Percentiles rank a stretch among this genome's conserved stretches.
Conservation (phyloP, 2,329 filamentous ascomycete genomes). For the Coniochaeta prunicola region DNA sequence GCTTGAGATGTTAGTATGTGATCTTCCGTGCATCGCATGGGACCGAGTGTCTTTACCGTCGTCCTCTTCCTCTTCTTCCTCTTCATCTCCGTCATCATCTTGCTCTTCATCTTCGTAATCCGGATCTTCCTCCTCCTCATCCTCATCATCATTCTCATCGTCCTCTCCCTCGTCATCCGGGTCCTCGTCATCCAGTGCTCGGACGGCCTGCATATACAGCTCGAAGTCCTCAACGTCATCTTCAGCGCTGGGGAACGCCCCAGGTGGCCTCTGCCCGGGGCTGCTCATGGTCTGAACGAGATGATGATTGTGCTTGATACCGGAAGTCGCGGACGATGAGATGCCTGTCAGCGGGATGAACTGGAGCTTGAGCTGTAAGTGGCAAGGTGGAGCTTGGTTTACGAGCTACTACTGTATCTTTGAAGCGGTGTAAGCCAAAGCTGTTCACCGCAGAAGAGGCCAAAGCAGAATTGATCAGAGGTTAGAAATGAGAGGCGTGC, state of each 20-base stretch:
- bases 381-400: not conserved
- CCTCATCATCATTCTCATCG: conserved; percentile 5
- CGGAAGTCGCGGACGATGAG: not conserved
- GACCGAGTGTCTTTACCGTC: not conserved
- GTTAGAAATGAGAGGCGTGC: not conserved
- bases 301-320: not conserved
- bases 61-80: conserved; percentile 19
- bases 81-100: conserved; percentile 15
- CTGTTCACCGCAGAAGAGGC: not conserved
- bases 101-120: conserved; percentile 18
- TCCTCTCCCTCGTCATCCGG: not conserved
- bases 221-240: not conserved
- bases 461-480: not conserved
- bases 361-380: not conserved
- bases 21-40: not conserved
- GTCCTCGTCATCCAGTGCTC: not conserved
- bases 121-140: conserved; percentile 10
- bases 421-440: not conserved
- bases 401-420: not conserved
- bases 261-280: not conserved
- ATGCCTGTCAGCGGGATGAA: not conserved
- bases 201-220: not conserved
- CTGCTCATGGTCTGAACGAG: not conserved
- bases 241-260: not conserved
- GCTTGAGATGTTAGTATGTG: not conserved